phyloP scores from a whole-genome alignment of 2,329 filamentous ascomycete species.

The Phoma sp. region DNA sequence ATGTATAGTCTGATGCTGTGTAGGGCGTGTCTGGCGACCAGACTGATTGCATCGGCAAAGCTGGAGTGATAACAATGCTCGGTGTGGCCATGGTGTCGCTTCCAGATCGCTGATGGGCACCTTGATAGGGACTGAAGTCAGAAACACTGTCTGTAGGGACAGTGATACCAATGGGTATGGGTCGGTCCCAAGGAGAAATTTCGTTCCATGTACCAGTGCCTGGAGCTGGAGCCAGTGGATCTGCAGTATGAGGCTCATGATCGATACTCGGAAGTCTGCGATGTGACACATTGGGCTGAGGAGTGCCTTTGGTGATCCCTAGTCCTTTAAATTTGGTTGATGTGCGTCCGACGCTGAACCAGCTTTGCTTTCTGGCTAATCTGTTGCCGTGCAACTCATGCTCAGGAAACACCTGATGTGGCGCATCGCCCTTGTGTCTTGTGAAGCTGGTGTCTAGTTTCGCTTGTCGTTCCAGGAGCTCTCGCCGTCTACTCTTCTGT shows the following conservation, averaged over 20 bases:
- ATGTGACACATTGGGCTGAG: slow-evolving; percentile 32
- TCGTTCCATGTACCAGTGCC: slow-evolving; percentile 51
- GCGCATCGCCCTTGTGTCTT: slow-evolving; percentile 51
- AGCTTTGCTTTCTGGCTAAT: slow-evolving; percentile 35
- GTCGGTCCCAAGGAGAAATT: slow-evolving; percentile 72
- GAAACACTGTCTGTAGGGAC: slow-evolving; percentile 63
- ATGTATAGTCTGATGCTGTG: slow-evolving; percentile 62
- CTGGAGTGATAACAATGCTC: slow-evolving; percentile 61
- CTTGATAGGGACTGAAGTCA: slow-evolving; percentile 44
- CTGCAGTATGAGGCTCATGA: slow-evolving; percentile 37
- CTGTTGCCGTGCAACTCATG: slow-evolving; percentile 30
- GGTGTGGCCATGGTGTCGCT: slow-evolving; percentile 53
- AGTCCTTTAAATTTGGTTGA: slow-evolving; percentile 41
- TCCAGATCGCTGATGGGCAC: slow-evolving; percentile 45
- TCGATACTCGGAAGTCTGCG: slow-evolving; percentile 24
- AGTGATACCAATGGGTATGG: slow-evolving; percentile 75
- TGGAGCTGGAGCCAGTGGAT: slow-evolving; percentile 38
- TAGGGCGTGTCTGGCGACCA: slow-evolving; percentile 67
- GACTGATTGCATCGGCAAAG: slow-evolving; percentile 57
- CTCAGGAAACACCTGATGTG: slow-evolving; percentile 54
- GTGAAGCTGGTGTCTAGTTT: slow-evolving; percentile 72
- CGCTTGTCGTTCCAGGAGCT: slow-evolving; percentile 65
- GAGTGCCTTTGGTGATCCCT: slow-evolving; percentile 45
- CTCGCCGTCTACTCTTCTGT: slow-evolving; percentile 65
- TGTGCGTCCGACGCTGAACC: slow-evolving; percentile 39